phyloP scores from a whole-genome alignment of 139 green algal species.

The Astrephomene gubernaculifera region DNA sequence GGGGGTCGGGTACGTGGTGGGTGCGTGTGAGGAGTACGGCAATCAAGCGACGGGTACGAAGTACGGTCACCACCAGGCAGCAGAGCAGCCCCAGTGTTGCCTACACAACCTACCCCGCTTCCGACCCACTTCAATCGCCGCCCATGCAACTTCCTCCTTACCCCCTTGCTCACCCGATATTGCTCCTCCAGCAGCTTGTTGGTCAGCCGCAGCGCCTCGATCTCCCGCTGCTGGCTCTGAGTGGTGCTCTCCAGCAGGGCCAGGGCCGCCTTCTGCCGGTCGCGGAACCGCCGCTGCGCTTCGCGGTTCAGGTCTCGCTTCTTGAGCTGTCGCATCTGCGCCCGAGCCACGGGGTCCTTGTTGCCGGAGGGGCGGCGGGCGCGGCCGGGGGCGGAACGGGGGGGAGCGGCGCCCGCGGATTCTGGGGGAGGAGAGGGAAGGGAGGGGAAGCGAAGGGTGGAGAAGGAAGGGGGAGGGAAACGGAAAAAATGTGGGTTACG shows the following conservation, averaged over 20 bases:
- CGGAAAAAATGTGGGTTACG: too few species aligned
- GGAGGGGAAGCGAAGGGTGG: not conserved
- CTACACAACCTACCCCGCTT: not conserved
- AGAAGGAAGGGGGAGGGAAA: not conserved
- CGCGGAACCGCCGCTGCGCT: constrained; percentile 45
- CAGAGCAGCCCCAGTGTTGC: not conserved
- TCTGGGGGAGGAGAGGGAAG: not conserved
- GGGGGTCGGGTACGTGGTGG: too few species aligned
- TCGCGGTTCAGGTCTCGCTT: constrained; percentile 47
- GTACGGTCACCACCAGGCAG: not conserved
- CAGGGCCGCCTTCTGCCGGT: constrained; percentile 38
- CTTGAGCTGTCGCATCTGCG: constrained; percentile 39
- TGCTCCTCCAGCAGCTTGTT: constrained; percentile 49
- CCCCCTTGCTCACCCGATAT: constrained; percentile 23
- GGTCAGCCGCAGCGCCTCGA: constrained; percentile 27
- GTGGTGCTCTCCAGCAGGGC: constrained; percentile 31
- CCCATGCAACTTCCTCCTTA: not conserved
- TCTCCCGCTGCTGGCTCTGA: constrained; percentile 37
- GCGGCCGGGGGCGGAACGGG: not conserved
- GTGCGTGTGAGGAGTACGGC: too few species aligned
- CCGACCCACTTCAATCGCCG: not conserved
- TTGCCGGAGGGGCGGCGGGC: not conserved
- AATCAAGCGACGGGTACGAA: too few species aligned
- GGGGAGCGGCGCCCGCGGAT: not conserved
- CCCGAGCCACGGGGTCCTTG: constrained; percentile 22